Conservation (phyloP, 441 rosid genomes). For the Biscutella auriculata region DNA sequence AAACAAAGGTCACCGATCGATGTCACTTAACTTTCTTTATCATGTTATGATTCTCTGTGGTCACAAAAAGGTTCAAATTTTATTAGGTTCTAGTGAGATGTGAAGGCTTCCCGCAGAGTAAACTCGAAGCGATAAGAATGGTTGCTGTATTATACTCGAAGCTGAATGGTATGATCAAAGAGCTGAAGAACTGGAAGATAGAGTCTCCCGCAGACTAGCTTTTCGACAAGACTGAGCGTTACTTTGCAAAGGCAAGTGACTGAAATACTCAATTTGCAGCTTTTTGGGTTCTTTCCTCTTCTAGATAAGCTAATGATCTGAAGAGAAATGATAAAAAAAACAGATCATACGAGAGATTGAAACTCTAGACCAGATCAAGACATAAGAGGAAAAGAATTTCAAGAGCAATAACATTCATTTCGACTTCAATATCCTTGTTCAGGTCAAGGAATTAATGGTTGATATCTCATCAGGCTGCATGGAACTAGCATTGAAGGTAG, state of each 20-base stretch:
- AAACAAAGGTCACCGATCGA: slow-evolving; percentile 42
- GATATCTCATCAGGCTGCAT: slow-evolving; percentile 88
- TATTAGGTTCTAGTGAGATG: slow-evolving; percentile 60
- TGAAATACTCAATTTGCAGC: neutral
- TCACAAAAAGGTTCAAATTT: neutral
- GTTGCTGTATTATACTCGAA: slow-evolving; percentile 49
- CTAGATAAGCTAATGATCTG: slow-evolving; percentile 2
- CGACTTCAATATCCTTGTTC: slow-evolving; percentile 54
- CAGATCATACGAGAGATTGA: slow-evolving; percentile 69
- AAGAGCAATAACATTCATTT: slow-evolving; percentile 54
- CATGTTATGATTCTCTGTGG: neutral
- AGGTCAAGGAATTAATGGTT: slow-evolving; percentile 70
- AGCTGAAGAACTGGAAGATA: slow-evolving; percentile 55
- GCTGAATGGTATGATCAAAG: slow-evolving; percentile 37
- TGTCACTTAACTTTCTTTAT: neutral
- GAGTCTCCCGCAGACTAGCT: slow-evolving; percentile 44
- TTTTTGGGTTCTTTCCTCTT: neutral
- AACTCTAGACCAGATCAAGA: slow-evolving; percentile 57
- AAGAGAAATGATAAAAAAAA: neutral
- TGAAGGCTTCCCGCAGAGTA: slow-evolving; percentile 65
- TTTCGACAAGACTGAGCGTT: slow-evolving; percentile 55
- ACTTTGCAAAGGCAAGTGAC: slow-evolving; percentile 52
- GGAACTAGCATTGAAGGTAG: slow-evolving; percentile 78
- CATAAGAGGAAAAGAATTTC: slow-evolving; percentile 64
- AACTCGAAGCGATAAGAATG: slow-evolving; percentile 58